Evolutionary conservation across 306 rosid species (phyloP).

Genomic region (Arachis stenosperma): DNA sequence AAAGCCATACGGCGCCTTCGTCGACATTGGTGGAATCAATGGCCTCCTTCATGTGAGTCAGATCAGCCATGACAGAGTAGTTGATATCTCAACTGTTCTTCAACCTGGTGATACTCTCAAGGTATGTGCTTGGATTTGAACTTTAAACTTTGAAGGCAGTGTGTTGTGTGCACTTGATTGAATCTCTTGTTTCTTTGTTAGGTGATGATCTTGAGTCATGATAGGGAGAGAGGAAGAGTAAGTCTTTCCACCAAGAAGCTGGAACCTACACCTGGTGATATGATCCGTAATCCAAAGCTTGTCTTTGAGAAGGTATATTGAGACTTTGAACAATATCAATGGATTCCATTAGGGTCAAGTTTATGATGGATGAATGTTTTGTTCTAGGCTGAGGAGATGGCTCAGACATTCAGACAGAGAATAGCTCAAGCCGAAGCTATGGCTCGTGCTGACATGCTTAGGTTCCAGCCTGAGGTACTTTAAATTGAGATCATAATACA

Average conservation of each 20-base stretch:
- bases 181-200: constrained; percentile 40
- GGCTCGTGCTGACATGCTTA: constrained; percentile 97
- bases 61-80: constrained; percentile 91
- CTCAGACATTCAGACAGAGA: constrained; percentile 94
- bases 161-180: constrained; percentile 6
- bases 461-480: constrained; percentile 89
- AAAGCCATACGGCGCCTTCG: constrained; percentile 95
- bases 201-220: constrained; percentile 99
- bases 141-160: constrained; percentile 20
- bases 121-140: constrained; percentile 48
- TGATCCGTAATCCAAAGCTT: constrained; percentile 95
- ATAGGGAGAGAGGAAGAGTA: constrained; percentile 88
- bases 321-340: background rate
- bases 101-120: constrained; percentile 94
- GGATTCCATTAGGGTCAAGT: background rate
- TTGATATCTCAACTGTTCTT: constrained; percentile 87
- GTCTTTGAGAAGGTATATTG: constrained; percentile 91
- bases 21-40: constrained; percentile 95
- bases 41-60: constrained; percentile 99
- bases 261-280: constrained; percentile 98
- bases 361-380: background rate
- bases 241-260: constrained; percentile 96
- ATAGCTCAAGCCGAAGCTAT: constrained; percentile 97
- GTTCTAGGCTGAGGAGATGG: constrained; percentile 95
- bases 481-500: no score